Percentiles rank a stretch among this genome's conserved stretches.
These are phyloP conservation scores for Pichia inconspicua DNA, from an alignment of 1,139 yeast species.

Conservation along the genomic window DNA sequence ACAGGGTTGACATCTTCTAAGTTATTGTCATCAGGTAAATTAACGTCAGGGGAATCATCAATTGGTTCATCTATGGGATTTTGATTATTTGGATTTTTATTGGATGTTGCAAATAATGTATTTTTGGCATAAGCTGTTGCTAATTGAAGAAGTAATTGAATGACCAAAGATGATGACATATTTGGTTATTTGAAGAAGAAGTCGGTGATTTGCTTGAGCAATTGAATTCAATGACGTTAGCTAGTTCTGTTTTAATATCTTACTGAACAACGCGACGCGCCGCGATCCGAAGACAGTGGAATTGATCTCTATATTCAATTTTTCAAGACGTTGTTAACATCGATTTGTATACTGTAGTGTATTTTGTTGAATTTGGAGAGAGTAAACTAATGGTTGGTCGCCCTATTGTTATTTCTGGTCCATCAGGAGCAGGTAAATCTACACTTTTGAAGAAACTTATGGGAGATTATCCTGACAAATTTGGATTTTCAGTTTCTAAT, in stretches of 20 bases:
- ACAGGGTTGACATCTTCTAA: slow-evolving; percentile 71
- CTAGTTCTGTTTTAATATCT: too few relatives aligned
- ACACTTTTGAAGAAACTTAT: slow-evolving; percentile 83
- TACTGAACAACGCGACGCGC: too few relatives aligned
- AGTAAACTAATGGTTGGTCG: slow-evolving; percentile 36
- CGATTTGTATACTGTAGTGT: neutral
- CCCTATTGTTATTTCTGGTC: slow-evolving; percentile 95
- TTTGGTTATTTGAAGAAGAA: neutral
- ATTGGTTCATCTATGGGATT: slow-evolving; percentile 25
- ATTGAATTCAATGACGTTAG: too few relatives aligned
- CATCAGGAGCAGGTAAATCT: slow-evolving; percentile 95
- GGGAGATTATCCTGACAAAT: slow-evolving; percentile 79
- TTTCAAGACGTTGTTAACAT: neutral
- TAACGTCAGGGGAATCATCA: slow-evolving; percentile 41
- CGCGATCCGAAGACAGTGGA: too few relatives aligned
- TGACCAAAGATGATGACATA: neutral
- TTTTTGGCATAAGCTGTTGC: neutral
- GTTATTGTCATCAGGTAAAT: slow-evolving; percentile 51
- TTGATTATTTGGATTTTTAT: neutral
- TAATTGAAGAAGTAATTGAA: neutral
- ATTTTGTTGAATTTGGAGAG: neutral
- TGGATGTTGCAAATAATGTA: neutral
- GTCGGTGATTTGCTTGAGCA: neutral
- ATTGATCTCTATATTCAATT: too few relatives aligned
- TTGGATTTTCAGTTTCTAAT: slow-evolving; percentile 92